A percentile compares a stretch with the other conserved stretches of the same genome.
These are phyloP conservation scores for Scheffersomyces amazonensis DNA, from an alignment of 805 yeast genomes.

Conservation along the genomic window DNA sequence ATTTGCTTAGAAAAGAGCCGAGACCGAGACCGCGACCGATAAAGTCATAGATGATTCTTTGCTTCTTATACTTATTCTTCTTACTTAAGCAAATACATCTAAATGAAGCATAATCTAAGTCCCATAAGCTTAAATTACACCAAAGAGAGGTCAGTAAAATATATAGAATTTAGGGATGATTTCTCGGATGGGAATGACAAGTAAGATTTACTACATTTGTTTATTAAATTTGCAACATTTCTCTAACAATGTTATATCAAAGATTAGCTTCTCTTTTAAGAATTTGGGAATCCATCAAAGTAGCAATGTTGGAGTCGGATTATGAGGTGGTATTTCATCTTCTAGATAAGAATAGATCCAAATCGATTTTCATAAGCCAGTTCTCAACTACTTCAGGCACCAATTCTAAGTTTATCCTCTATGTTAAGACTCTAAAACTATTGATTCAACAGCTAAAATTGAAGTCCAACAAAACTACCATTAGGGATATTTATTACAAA, in stretches of 20 bases:
- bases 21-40: too few relatives aligned
- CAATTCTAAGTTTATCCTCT: neutral
- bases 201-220: neutral
- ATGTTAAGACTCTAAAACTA: constrained; percentile 6
- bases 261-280: neutral
- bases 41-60: too few relatives aligned
- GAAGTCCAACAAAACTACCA: constrained; percentile 28
- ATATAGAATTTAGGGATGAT: neutral
- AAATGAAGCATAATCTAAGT: too few relatives aligned
- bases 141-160: too few relatives aligned
- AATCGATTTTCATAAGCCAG: neutral
- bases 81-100: too few relatives aligned
- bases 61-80: too few relatives aligned
- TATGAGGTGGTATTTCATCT: neutral
- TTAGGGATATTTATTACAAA: constrained; percentile 57
- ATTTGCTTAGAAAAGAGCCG: too few relatives aligned
- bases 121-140: too few relatives aligned
- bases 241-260: too few relatives aligned
- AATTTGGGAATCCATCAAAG: neutral
- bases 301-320: neutral
- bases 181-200: neutral
- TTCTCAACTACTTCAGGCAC: neutral
- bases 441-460: constrained; percentile 5
- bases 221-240: too few relatives aligned
- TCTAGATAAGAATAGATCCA: neutral